A percentile compares a stretch with the other conserved stretches of the same genome.
These are phyloP conservation scores for Pseudofabraea citricarpa DNA, from an alignment of 2,329 filamentous ascomycete species.

Conservation along the genomic window DNA sequence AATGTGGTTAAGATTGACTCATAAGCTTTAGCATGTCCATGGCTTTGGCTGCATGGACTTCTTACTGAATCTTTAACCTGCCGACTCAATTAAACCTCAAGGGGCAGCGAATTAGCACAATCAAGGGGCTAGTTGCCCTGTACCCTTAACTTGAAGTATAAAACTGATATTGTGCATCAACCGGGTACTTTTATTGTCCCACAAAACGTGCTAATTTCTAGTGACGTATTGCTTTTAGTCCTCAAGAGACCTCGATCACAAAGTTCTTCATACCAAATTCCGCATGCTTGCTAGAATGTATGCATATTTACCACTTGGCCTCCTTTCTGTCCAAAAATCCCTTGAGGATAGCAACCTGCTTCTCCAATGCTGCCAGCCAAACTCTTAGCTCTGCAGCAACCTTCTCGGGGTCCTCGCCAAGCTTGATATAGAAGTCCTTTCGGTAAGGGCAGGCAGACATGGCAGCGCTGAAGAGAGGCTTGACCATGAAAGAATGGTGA, in stretches of 20 bases:
- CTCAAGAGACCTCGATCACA: neutral
- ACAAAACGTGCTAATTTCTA: too few relatives aligned
- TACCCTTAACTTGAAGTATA: too few relatives aligned
- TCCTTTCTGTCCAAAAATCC: conserved; percentile 52
- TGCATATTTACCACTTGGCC: conserved; percentile 28
- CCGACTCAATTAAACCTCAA: too few relatives aligned
- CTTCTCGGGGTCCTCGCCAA: conserved; percentile 62
- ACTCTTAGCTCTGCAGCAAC: conserved; percentile 59
- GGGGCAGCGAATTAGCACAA: too few relatives aligned
- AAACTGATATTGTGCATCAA: too few relatives aligned
- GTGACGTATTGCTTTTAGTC: neutral
- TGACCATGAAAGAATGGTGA: conserved; percentile 83
- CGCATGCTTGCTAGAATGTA: neutral
- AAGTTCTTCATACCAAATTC: neutral
- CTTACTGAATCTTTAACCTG: too few relatives aligned
- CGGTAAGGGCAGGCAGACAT: conserved; percentile 93
- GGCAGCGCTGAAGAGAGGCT: conserved; percentile 87
- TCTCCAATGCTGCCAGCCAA: conserved; percentile 76
- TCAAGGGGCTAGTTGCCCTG: too few relatives aligned
- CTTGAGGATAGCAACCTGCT: conserved; percentile 72
- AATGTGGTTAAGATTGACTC: too few relatives aligned
- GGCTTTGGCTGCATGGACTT: too few relatives aligned
- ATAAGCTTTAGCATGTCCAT: too few relatives aligned
- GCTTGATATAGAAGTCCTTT: conserved; percentile 86
- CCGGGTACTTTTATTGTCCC: too few relatives aligned